Evolutionary conservation across 306 rosid genomes (phyloP), one percentile per base, ranked within the genome.

Genomic region (Cucurbita moschata): DNA sequence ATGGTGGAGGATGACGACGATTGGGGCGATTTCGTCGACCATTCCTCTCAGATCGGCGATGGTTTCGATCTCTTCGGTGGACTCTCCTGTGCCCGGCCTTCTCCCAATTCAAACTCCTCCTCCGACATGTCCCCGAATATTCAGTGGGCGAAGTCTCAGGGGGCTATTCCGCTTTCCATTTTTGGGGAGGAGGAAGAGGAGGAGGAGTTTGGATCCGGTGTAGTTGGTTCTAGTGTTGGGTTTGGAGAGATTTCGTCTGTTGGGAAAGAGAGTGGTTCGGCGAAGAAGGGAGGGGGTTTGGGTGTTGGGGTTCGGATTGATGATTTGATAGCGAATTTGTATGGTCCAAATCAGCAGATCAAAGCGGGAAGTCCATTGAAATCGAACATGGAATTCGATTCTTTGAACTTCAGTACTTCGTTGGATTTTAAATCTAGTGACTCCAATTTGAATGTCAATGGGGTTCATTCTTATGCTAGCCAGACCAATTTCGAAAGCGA

Each of bases 81-180:
- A 44, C 61, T 39, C 37, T 42, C 70, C 71, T 19, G 39, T 59
- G 4, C 80, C 51, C 61, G 71, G 44, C 18, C 80, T 4, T 44
- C 79, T 44, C 77, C 80, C 26, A 38, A 72, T 14, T 39, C 78
- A 26, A 57, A 67, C 50, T 76, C 75, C 67, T 75, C 58, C 67
- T 73, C 58, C 35, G 83, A 77, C 52, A 83, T 47, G 5, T 77
- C 63, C 42, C 79, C 11, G 35, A 74, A 52, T 39, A 67, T 73
- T 46, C 72, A 26, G 60, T 87, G 87, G 89, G 76, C 59, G 52
- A 88, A 85, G 76, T 82, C 85, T 21, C 84, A 30, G 15, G 97
- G 97, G 15, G 97, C 95, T 73, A 63, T 94, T 78, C 97, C 98
- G 55, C 84, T 94, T n/a, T 94, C 97, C 23, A 83, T 94, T 72